Percentiles rank a stretch among this genome's conserved stretches.
Evolutionary conservation across 2,329 filamentous ascomycete species (phyloP).

Genomic region (Xylaria sp.): DNA sequence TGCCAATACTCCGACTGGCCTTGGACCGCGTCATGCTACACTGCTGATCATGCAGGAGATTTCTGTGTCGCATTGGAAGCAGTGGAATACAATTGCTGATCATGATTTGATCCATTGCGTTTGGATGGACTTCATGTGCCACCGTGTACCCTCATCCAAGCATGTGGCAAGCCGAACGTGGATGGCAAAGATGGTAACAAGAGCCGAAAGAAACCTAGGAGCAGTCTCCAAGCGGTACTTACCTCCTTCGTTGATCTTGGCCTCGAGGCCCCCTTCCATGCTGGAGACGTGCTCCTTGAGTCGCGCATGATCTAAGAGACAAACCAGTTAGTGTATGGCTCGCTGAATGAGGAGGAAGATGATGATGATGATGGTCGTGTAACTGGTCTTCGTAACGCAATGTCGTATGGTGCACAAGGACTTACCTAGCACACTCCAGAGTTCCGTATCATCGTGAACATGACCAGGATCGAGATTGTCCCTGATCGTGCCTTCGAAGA

Average conservation of each 20-base stretch:
- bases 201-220: slow-evolving; percentile 29
- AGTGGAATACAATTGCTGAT: slow-evolving; percentile 19
- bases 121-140: slow-evolving; percentile 16
- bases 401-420: slow-evolving; percentile 26
- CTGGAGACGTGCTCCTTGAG: slow-evolving; percentile 81
- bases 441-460: slow-evolving; percentile 91
- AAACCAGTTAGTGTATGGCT: slow-evolving; percentile 36
- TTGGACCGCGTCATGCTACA: neutral
- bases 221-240: slow-evolving; percentile 37
- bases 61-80: slow-evolving; percentile 35
- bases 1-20: neutral
- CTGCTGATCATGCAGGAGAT: slow-evolving; percentile 9
- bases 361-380: neutral
- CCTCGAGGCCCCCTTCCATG: slow-evolving; percentile 88
- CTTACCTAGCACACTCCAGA: slow-evolving; percentile 91
- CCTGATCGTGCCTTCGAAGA: slow-evolving; percentile 88
- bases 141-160: slow-evolving; percentile 19
- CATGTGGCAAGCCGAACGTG: slow-evolving; percentile 27
- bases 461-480: slow-evolving; percentile 95
- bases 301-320: slow-evolving; percentile 71
- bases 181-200: slow-evolving; percentile 29
- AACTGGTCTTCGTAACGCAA: slow-evolving; percentile 9
- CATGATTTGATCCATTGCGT: slow-evolving; percentile 13
- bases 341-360: slow-evolving; percentile 12
- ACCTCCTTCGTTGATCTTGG: slow-evolving; percentile 90